Evolutionary conservation across 371 early-diverging fungal species (phyloP).

Genomic region (Massospora cicadina): DNA sequence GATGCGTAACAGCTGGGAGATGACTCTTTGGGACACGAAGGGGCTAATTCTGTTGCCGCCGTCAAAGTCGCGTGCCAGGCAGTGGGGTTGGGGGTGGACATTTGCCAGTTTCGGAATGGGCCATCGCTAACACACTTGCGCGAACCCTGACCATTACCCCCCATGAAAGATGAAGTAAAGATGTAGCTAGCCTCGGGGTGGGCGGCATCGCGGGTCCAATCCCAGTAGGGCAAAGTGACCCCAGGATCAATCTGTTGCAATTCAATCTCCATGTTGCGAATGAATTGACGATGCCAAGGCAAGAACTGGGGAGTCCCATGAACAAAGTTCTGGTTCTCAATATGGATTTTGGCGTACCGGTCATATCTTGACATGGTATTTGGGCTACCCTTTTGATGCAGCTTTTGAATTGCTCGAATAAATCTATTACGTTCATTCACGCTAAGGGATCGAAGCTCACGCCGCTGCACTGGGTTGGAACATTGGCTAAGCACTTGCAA

Average conservation of each 20-base stretch:
- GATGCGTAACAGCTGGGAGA: conserved; percentile 15
- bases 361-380: not conserved
- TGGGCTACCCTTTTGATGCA: not conserved
- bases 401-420: not conserved
- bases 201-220: conserved; percentile 21
- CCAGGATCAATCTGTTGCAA: conserved; percentile 20
- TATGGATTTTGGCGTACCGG: not conserved
- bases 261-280: conserved; percentile 17
- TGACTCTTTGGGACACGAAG: conserved; percentile 13
- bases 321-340: not conserved
- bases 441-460: conserved; percentile 5
- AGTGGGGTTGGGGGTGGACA: conserved; percentile 14
- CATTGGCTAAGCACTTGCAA: conserved; percentile 3
- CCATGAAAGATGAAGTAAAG: conserved; percentile 11
- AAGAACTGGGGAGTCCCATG: conserved; percentile 19
- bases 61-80: conserved; percentile 16
- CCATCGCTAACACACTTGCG: conserved; percentile 16
- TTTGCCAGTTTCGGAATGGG: conserved; percentile 5
- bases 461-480: not conserved
- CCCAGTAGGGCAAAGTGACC: conserved; percentile 32
- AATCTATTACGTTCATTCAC: not conserved
- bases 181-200: conserved; percentile 11
- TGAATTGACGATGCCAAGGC: conserved; percentile 24
- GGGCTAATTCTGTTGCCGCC: conserved; percentile 16
- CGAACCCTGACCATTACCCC: conserved; percentile 14